Conservation (phyloP, 148 eudicot species). For the Suaeda aralocaspica region DNA sequence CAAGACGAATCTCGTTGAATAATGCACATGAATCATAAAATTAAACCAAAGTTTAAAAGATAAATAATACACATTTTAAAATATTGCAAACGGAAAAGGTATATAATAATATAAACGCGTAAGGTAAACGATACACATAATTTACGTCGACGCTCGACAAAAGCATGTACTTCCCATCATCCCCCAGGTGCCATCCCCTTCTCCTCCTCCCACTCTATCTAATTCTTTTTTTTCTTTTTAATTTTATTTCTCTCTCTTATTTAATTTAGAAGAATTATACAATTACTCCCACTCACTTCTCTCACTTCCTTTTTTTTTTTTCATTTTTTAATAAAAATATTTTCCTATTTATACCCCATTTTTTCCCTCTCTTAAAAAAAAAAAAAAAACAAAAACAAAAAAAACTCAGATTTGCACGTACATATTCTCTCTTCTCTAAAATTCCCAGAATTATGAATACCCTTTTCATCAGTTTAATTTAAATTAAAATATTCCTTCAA, state of each 20-base stretch:
- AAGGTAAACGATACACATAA: no score
- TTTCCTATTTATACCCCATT: constrained; percentile 8
- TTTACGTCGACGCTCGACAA: constrained; percentile 13
- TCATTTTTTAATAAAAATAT: no score
- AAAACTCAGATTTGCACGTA: background rate
- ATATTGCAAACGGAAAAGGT: no score
- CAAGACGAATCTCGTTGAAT: no score
- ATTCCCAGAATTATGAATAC: background rate
- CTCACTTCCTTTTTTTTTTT: no score
- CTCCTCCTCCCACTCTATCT: background rate
- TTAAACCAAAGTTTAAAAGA: no score
- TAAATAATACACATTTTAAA: no score
- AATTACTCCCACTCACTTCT: no score
- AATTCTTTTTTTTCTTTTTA: background rate
- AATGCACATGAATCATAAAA: no score
- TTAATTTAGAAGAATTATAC: background rate
- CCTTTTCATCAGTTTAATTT: no score
- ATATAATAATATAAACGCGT: no score
- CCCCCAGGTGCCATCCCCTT: constrained; percentile 7
- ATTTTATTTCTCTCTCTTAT: background rate
- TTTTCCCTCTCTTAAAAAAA: background rate
- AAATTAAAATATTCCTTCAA: no score
- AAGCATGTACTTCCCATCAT: constrained; percentile 1
- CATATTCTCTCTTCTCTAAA: background rate
- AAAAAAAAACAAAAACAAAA: background rate